Evolutionary conservation across 1,139 yeast genomes (phyloP).

Genomic region (Protomyces gravidus): DNA sequence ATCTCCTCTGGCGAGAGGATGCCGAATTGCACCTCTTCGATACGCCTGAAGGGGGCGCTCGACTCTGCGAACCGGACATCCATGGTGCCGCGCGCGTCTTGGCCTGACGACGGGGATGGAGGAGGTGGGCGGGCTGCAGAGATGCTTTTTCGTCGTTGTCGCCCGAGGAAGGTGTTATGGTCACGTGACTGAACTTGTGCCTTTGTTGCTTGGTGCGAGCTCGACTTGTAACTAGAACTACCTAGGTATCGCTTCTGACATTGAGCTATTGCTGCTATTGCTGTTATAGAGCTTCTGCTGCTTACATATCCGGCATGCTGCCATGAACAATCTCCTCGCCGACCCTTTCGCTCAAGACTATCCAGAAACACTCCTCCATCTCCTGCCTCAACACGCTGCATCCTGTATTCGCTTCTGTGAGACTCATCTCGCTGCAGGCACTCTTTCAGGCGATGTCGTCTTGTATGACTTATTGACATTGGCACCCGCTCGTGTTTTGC

Average conservation of each 20-base stretch:
- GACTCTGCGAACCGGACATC: conserved; percentile 26
- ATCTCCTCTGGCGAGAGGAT: conserved; percentile 96
- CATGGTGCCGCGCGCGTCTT: conserved; percentile 7
- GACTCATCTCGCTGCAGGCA: conserved; percentile 83
- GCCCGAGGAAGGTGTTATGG: no score
- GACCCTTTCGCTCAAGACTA: conserved; percentile 93
- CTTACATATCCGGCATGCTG: neutral
- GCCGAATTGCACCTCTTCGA: conserved; percentile 77
- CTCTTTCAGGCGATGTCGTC: conserved; percentile 70
- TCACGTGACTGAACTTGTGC: no score
- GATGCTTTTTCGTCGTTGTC: no score
- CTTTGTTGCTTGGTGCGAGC: neutral
- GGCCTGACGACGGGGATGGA: neutral
- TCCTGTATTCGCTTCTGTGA: conserved; percentile 72
- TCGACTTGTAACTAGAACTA: neutral
- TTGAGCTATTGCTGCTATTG: neutral
- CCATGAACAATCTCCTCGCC: conserved; percentile 75
- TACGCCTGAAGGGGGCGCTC: conserved; percentile 29
- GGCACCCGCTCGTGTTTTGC: conserved; percentile 52
- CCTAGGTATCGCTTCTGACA: neutral
- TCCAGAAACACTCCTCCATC: conserved; percentile 73
- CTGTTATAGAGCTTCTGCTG: neutral
- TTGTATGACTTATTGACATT: conserved; percentile 73
- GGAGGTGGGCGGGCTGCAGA: neutral
- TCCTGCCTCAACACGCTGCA: conserved; percentile 66